A percentile compares a stretch with the other conserved stretches of the same genome.
Evolutionary conservation across 1,284 basidiomycete species (phyloP).

Genomic region (Exobasidium rhododendri): DNA sequence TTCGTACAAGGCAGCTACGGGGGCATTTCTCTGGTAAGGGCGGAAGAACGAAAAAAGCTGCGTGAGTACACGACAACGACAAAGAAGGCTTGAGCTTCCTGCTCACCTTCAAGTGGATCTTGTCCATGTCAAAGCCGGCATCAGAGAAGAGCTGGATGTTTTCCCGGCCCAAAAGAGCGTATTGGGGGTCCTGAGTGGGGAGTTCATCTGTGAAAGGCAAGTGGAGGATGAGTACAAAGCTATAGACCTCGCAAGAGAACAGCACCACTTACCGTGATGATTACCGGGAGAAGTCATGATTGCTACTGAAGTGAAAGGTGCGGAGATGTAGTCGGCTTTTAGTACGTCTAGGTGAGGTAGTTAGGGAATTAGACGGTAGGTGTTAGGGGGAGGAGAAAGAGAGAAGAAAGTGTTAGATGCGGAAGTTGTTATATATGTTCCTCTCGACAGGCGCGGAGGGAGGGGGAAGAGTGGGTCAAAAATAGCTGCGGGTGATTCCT

Average conservation of each 20-base stretch:
- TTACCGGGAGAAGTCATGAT: slow-evolving; percentile 53
- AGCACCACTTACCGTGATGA: slow-evolving; percentile 46
- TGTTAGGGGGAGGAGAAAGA: not conserved
- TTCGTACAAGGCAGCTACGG: slow-evolving; percentile 92
- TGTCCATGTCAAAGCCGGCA: slow-evolving; percentile 93
- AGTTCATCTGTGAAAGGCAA: slow-evolving; percentile 36
- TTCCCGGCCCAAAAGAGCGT: slow-evolving; percentile 59
- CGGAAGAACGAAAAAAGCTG: slow-evolving; percentile 1
- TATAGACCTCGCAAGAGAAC: too few relatives aligned
- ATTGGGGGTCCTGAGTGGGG: slow-evolving; percentile 34
- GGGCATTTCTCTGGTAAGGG: slow-evolving; percentile 70
- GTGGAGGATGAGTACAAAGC: too few relatives aligned
- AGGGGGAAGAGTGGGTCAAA: too few relatives aligned
- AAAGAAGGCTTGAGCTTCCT: not conserved
- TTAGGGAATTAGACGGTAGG: not conserved
- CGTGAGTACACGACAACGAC: slow-evolving; percentile 52
- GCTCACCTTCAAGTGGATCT: not conserved
- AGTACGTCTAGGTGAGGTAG: not conserved
- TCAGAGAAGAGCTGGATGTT: slow-evolving; percentile 97
- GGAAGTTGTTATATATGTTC: too few relatives aligned
- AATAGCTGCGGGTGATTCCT: too few relatives aligned
- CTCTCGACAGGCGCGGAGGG: too few relatives aligned
- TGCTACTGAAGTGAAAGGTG: too few relatives aligned
- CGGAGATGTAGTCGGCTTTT: slow-evolving; percentile 2
- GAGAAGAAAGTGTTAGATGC: not conserved